Conservation (phyloP, 2,329 filamentous ascomycete genomes). For the Neofusicoccum umdonicola region DNA sequence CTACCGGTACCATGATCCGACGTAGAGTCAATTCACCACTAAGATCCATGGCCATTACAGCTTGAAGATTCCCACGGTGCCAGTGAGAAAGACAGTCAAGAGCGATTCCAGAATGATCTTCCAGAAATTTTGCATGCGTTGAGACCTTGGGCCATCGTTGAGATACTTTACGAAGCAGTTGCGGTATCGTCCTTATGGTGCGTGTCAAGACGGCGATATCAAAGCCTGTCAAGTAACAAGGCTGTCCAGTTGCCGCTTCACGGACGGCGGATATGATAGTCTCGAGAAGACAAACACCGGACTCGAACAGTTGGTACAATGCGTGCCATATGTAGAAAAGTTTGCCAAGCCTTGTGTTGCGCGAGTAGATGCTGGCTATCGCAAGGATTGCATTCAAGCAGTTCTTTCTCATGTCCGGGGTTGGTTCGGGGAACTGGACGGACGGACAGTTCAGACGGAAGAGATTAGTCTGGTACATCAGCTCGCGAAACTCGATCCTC, state of each 20-base stretch:
- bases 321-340: slow-evolving; percentile 18
- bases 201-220: background rate
- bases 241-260: background rate
- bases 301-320: slow-evolving; percentile 9
- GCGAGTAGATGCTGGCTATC: slow-evolving; percentile 10
- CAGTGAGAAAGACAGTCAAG: background rate
- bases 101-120: background rate
- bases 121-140: background rate
- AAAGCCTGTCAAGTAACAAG: background rate
- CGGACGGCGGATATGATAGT: slow-evolving; percentile 6
- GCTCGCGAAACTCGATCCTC: slow-evolving; percentile 15
- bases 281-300: slow-evolving; percentile 11
- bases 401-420: slow-evolving; percentile 7
- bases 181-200: slow-evolving; percentile 2
- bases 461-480: slow-evolving; percentile 16
- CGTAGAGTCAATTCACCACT: background rate
- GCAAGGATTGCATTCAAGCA: slow-evolving; percentile 8
- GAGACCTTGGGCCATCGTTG: slow-evolving; percentile 5
- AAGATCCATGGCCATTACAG: background rate
- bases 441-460: slow-evolving; percentile 13
- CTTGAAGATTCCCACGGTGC: background rate
- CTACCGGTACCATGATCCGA: slow-evolving; percentile 3
- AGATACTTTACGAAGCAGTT: slow-evolving; percentile 3
- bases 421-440: background rate
- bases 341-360: slow-evolving; percentile 8